Base-by-base conservation (phyloP, 2,329 filamentous ascomycete genomes). In the Nemania sp. region DNA sequence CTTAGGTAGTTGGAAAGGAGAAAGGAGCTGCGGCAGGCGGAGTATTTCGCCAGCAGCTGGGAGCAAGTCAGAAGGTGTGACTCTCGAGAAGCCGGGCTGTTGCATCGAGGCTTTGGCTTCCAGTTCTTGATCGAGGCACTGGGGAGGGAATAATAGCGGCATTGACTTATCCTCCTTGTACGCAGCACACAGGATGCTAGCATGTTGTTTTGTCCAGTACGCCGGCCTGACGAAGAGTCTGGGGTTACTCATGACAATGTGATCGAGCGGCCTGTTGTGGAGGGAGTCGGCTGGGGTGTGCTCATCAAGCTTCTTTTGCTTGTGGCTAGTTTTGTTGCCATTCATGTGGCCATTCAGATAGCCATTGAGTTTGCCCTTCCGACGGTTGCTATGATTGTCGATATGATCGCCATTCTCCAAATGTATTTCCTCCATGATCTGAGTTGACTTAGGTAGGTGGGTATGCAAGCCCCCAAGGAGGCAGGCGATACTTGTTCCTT, bases 161-260 rank as follows among this genome's bases (percentile, higher is more conserved):
- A 29, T 29, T 12, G 29, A 15, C 17, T 18, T 9, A 17, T 50
- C 51, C 9, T 59, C 51, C 21, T 50, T 59, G 17, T 21, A 55
- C 2, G 12, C 10, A 12, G 50, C 57, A 46, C 39, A 37, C 13
- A 59, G n/a, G 21, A 55, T n/a, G 1, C 4, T 5, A 3, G 39
- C 51, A 34, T 59, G 57, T 2, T 13, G 12, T 10, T 37, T 13
- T 2, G 45, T 55, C 57, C 57, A 59, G n/a, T 20, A 7, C 2
- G 7, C 10, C 13, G 57, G 57, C 13, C 1, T 35, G 2, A 46
- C 51, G 15, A 59, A 59, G 29, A 59, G 57, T 11, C 39, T 29
- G 39, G 57, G 57, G 13, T 55, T 13, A 6, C 55, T 59, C 4
- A 39, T 43, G n/a, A 55, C 39, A n/a, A 55, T 55, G 3, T 55